Conservation (phyloP, 345 rosid species). For the Angophora floribunda region DNA sequence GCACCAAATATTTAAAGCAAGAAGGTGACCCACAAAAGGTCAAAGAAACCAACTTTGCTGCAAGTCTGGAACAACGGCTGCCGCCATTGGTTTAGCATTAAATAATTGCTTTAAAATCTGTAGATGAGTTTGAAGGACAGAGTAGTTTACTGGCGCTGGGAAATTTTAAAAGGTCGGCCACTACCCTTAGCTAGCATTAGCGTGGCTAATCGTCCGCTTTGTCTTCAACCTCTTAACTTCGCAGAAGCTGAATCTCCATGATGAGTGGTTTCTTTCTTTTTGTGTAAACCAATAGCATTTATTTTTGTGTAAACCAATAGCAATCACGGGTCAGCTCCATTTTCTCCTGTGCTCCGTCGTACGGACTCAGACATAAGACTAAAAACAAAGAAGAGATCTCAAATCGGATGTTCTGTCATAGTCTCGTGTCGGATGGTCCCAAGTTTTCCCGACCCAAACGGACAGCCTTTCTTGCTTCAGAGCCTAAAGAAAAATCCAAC, state of each 20-base stretch:
- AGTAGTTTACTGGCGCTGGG: neutral
- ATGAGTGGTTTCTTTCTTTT: neutral
- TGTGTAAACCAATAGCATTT: neutral
- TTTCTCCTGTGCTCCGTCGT: neutral
- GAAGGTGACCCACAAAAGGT: neutral
- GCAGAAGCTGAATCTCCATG: neutral
- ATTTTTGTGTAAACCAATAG: neutral
- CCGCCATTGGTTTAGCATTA: neutral
- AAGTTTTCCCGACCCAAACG: neutral
- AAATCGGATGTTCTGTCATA: neutral
- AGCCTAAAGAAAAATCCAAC: neutral
- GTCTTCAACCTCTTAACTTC: neutral
- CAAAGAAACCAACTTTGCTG: neutral
- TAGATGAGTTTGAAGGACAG: neutral
- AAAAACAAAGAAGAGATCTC: neutral
- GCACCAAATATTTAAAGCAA: neutral
- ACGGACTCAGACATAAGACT: neutral
- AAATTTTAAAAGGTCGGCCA: neutral
- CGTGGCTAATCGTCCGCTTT: neutral
- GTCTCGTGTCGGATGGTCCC: neutral
- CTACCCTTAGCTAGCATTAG: neutral
- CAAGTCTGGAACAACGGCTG: neutral
- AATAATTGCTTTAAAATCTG: neutral
- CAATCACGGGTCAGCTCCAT: neutral
- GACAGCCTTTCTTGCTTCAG: neutral